A percentile compares a stretch with the other conserved stretches of the same genome.
These are phyloP conservation scores for Intubia oerlemansii DNA, from an alignment of 2,329 filamentous ascomycete species.

Conservation along the genomic window DNA sequence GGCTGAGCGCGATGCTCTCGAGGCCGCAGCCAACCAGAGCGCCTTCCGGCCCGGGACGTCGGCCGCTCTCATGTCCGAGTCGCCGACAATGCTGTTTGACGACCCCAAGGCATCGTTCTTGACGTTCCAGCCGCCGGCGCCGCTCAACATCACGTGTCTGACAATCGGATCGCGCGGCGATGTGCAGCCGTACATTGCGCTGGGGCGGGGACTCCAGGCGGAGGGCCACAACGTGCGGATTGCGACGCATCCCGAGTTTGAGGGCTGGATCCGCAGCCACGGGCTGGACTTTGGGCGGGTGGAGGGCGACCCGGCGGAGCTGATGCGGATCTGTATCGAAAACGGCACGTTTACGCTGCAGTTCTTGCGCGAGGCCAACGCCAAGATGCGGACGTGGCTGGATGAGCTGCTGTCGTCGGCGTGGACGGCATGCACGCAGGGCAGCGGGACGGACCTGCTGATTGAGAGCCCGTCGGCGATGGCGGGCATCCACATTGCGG, in stretches of 20 bases:
- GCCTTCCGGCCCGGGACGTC: constrained; percentile 24
- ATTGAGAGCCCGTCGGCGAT: constrained; percentile 95
- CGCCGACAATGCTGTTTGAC: constrained; percentile 67
- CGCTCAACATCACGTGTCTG: constrained; percentile 72
- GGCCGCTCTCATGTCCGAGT: constrained; percentile 30
- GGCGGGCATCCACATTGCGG: constrained; percentile 93
- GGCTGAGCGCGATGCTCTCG: constrained; percentile 57
- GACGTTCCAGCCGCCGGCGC: constrained; percentile 67
- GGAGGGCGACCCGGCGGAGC: constrained; percentile 74
- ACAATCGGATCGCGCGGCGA: constrained; percentile 93
- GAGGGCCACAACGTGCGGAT: constrained; percentile 78
- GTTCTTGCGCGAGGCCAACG: constrained; percentile 72
- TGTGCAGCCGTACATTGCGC: constrained; percentile 90
- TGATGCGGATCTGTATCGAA: constrained; percentile 92
- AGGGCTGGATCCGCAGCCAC: constrained; percentile 72
- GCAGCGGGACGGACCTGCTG: constrained; percentile 50
- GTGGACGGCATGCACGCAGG: constrained; percentile 60
- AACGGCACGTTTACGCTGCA: constrained; percentile 92
- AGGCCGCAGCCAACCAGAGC: constrained; percentile 16
- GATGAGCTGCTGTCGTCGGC: constrained; percentile 69
- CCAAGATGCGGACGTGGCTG: constrained; percentile 85
- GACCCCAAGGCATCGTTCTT: constrained; percentile 73
- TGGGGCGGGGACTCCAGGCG: constrained; percentile 74
- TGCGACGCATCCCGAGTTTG: constrained; percentile 81
- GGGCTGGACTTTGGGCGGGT: constrained; percentile 84